These are phyloP conservation scores for Stygiomarasmius scandens DNA, from an alignment of 1,284 basidiomycete species.

Conservation along the genomic window DNA sequence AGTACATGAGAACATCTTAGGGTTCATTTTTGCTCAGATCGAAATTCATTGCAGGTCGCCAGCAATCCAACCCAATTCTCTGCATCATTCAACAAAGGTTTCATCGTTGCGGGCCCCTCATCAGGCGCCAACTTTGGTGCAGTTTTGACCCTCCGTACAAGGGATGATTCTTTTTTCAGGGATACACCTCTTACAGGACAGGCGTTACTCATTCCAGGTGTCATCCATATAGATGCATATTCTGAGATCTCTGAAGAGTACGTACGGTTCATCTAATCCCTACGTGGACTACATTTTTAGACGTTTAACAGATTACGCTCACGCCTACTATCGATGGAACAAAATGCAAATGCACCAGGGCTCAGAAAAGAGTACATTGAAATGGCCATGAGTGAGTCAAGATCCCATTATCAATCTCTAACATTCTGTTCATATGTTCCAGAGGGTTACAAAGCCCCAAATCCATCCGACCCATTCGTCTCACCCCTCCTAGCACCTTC, in stretches of 20 bases:
- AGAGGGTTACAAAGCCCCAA: background rate
- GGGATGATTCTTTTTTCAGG: constrained; percentile 17
- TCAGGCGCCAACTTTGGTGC: constrained; percentile 14
- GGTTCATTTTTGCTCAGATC: no score
- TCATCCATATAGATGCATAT: constrained; percentile 9
- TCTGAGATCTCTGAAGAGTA: constrained; percentile 16
- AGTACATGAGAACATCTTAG: no score
- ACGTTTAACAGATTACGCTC: constrained; percentile 15
- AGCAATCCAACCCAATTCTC: background rate
- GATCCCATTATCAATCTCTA: no score
- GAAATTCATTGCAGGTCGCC: background rate
- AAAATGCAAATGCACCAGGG: constrained; percentile 12
- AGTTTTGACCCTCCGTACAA: constrained; percentile 11
- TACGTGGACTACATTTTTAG: no score
- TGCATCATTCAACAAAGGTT: constrained; percentile 10
- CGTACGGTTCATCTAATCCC: background rate
- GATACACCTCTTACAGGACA: constrained; percentile 15
- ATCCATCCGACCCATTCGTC: constrained; percentile 6
- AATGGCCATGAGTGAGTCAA: no score
- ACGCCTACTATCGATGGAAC: constrained; percentile 11
- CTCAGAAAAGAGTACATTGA: background rate
- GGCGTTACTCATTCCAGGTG: constrained; percentile 8
- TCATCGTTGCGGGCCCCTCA: constrained; percentile 14
- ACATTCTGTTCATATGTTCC: no score
- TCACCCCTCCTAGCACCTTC: constrained; percentile 12